Percentiles rank a stretch among this genome's conserved stretches.
phyloP scores from a whole-genome alignment of 2,329 filamentous ascomycete genomes.

The Botrytis sinoallii region DNA sequence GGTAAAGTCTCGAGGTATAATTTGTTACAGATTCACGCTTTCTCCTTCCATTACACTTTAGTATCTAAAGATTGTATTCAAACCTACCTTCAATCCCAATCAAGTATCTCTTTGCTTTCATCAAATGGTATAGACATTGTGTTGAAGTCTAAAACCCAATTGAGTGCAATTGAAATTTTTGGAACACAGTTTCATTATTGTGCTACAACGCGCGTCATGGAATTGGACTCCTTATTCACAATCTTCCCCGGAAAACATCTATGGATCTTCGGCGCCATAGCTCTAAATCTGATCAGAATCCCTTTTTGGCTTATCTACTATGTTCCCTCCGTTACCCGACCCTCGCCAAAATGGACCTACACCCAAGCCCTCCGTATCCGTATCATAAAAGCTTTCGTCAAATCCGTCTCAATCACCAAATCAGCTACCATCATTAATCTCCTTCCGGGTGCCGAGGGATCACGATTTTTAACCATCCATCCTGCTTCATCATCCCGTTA shows the following conservation, averaged over 20 bases:
- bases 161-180: neutral
- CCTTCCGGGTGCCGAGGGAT: neutral
- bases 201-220: neutral
- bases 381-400: neutral
- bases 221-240: neutral
- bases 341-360: conserved; percentile 11
- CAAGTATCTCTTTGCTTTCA: neutral
- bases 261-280: neutral
- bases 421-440: neutral
- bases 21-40: neutral
- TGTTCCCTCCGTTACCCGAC: neutral
- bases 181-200: neutral
- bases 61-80: neutral
- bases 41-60: neutral
- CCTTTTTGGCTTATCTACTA: conserved; percentile 18
- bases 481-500: neutral
- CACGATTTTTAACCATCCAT: neutral
- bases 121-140: neutral
- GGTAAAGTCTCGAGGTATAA: neutral
- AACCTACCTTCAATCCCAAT: neutral
- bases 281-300: neutral
- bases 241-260: conserved; percentile 9
- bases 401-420: neutral
- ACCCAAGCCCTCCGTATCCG: conserved; percentile 9
- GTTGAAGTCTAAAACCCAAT: neutral